Base-by-base conservation (phyloP, 371 early-diverging fungal species). In the Lichtheimia hyalospora region DNA sequence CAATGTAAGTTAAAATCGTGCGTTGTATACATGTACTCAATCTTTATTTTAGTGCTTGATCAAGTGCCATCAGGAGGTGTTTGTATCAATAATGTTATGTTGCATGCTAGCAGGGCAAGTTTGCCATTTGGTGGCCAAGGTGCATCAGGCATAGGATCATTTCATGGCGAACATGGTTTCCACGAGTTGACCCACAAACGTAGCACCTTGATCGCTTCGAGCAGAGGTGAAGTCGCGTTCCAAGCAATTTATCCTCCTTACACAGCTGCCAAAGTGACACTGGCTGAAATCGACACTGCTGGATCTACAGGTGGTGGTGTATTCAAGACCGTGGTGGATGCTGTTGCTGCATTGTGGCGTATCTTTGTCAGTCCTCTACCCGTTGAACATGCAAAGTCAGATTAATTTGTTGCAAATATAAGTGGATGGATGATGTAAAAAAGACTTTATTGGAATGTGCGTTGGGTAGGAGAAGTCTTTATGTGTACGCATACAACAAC, bases 91-190 rank as follows among this genome's bases (percentile, higher is more conserved):
- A 93, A 94, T 68, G 75, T 81, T 3, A 60, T 91, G 63, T 70
- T 91, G 67, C 75, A 82, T 25, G 51, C 51, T 25, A 15, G 24
- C 21, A 44, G 18, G 27, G 44, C 58, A 73, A 57, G 77, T 49
- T 60, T 89, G 54, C 95, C 95, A 27, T 94, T 94, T 68, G 95
- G 94, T 46, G 96, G 95, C 41, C 81, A 91, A 5, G 95, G 95
- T 3, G 75, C 83, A 3, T 89, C 89, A 12, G 96, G 96, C 14
- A 76, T 81, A 43, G 96, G 96, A 40, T 63, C 67, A 18, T 95
- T 94, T 69, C 91, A 91, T 41, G 96, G 95, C 55, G 78, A 84
- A 53, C 63, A 73, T 43, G 89, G 92, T 14, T 91, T 95, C 63
- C 77, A 89, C 5, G 75, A 82, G 6, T 90, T 94, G 64, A 82